Percentiles rank a stretch among this genome's conserved stretches.
Evolutionary conservation across 352 stramenopile genomes (phyloP).

Genomic region (Blastocystis sp.): DNA sequence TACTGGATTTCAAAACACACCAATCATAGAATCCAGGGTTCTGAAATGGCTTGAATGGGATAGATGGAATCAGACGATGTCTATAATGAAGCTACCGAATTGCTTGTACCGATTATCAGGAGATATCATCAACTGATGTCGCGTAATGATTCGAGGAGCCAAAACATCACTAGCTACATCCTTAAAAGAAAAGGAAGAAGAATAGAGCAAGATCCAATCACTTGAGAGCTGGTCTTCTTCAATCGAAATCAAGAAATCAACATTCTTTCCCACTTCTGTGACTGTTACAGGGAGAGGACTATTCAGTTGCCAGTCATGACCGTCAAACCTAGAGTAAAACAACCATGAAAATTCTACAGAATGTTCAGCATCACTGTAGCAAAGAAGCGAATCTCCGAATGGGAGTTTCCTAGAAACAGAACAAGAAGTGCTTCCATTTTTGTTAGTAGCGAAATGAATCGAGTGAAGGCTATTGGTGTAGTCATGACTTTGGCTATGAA

Average conservation of each 20-base stretch:
- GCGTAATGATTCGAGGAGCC: neutral
- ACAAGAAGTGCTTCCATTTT: conserved; percentile 42
- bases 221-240: neutral
- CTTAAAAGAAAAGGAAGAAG: neutral
- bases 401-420: neutral
- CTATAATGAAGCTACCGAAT: neutral
- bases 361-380: conserved; percentile 12
- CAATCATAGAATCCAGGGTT: conserved; percentile 39
- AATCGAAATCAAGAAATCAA: neutral
- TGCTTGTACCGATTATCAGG: neutral
- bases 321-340: conserved; percentile 49
- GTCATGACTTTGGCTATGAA: neutral
- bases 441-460: neutral
- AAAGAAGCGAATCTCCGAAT: conserved; percentile 10
- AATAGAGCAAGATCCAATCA: neutral
- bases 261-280: neutral
- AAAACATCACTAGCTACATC: neutral
- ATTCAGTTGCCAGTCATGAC: conserved; percentile 56
- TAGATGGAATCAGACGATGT: neutral
- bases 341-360: neutral
- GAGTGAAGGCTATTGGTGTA: neutral
- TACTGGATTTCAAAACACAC: neutral
- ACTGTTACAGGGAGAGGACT: conserved; percentile 29
- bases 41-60: neutral
- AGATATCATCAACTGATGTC: neutral